These are phyloP conservation scores for Boletus rubescentipes DNA, from an alignment of 768 basidiomycete genomes.

Conservation along the genomic window DNA sequence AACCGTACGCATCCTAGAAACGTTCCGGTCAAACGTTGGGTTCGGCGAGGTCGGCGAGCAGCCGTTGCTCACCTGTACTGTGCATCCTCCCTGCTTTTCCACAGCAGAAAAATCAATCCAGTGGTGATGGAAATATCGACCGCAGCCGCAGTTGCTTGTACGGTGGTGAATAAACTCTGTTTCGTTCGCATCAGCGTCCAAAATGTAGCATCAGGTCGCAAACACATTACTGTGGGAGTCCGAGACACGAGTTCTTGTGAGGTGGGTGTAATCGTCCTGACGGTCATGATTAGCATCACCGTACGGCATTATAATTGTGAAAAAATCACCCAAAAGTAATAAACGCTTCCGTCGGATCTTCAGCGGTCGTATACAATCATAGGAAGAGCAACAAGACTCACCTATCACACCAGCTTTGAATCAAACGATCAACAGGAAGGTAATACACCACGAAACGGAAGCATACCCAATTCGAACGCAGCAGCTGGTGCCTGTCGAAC, in stretches of 20 bases:
- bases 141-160: conserved; percentile 6
- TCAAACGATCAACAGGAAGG: neutral
- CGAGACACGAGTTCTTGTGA: conserved; percentile 9
- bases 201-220: neutral
- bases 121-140: conserved; percentile 19
- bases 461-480: conserved; percentile 15
- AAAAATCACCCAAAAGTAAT: conserved; percentile 13
- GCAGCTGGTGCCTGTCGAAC: conserved; percentile 17
- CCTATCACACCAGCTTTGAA: conserved; percentile 11
- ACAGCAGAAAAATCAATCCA: conserved; percentile 7
- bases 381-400: neutral
- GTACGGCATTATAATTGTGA: no score
- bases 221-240: conserved; percentile 4
- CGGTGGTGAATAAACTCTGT: conserved; percentile 7
- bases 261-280: conserved; percentile 15
- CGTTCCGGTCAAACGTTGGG: neutral
- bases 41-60: neutral
- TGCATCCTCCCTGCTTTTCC: conserved; percentile 18
- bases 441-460: neutral
- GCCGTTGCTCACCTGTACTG: conserved; percentile 4
- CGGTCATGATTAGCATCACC: neutral
- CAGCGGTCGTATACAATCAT: neutral
- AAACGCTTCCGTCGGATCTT: conserved; percentile 8
- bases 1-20: conserved; percentile 17
- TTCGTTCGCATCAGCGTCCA: neutral